Conservation (phyloP, 805 yeast genomes). For the Isabelozyma gotoi region DNA sequence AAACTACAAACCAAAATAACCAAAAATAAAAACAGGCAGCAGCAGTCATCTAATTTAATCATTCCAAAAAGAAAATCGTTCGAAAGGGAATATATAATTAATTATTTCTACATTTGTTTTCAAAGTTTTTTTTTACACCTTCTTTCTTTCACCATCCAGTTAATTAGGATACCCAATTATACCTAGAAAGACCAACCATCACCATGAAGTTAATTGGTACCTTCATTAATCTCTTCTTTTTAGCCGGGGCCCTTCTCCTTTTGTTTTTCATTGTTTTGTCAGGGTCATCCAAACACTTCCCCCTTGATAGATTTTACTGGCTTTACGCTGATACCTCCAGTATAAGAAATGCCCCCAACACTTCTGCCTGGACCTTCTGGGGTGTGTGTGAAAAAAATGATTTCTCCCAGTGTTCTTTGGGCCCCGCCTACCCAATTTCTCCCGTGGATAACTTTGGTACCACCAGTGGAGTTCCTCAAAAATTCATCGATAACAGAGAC, state of each 20-base stretch:
- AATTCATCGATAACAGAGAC: constrained; percentile 54
- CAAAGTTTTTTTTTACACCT: not conserved
- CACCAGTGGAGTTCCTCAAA: constrained; percentile 48
- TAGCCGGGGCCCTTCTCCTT: constrained; percentile 40
- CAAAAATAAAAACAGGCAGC: not conserved
- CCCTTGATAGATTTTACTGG: constrained; percentile 76
- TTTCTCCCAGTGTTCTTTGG: constrained; percentile 52
- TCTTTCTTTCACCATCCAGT: too few species aligned
- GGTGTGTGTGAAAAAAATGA: constrained; percentile 59
- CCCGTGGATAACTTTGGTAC: constrained; percentile 73
- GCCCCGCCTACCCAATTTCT: constrained; percentile 84
- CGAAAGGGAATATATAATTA: not conserved
- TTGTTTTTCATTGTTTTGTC: constrained; percentile 64
- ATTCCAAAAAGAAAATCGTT: not conserved
- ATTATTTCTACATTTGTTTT: not conserved
- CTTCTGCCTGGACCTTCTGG: constrained; percentile 82
- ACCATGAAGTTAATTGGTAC: constrained; percentile 33
- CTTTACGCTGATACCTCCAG: constrained; percentile 68
- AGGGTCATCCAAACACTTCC: constrained; percentile 58
- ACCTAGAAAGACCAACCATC: not conserved
- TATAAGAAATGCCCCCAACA: constrained; percentile 47
- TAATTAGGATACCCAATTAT: not conserved
- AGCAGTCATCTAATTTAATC: not conserved
- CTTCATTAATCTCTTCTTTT: constrained; percentile 35
- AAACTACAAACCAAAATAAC: not conserved